Conservation (phyloP, 306 rosid species). For the Acacia crassicarpa region DNA sequence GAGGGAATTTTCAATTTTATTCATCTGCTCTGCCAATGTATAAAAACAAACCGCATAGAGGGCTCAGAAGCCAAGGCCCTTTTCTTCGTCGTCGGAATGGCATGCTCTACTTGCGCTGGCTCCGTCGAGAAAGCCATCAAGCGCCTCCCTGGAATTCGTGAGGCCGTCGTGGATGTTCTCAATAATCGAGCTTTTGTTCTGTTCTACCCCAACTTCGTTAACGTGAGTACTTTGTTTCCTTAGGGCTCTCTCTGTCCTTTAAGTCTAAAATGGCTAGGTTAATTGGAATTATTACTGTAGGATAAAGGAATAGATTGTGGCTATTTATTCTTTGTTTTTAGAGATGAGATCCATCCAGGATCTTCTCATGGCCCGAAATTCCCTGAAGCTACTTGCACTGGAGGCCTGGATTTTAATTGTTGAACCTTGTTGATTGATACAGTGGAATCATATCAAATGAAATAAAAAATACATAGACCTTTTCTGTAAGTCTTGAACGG, state of each 20-base stretch:
- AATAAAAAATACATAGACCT: not conserved
- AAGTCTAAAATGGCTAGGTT: not conserved
- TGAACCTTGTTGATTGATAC: not conserved
- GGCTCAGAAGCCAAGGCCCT: constrained; percentile 48
- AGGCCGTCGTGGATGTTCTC: constrained; percentile 70
- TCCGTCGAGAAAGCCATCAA: constrained; percentile 74
- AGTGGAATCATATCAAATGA: not conserved
- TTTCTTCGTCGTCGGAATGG: constrained; percentile 68
- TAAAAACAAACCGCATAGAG: too few relatives aligned
- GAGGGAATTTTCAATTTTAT: too few relatives aligned
- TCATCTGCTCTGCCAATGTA: too few relatives aligned
- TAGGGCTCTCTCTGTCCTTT: not conserved
- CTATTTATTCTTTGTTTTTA: not conserved
- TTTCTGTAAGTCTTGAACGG: not conserved
- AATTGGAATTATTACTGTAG: not conserved
- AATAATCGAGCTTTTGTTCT: constrained; percentile 70
- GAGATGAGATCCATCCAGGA: not conserved
- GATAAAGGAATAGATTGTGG: not conserved
- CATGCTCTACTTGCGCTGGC: constrained; percentile 75
- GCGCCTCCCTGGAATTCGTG: constrained; percentile 73
- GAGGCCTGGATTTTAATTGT: not conserved
- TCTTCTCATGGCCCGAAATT: not conserved
- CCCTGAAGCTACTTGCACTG: not conserved
- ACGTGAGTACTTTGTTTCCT: constrained; percentile 41
- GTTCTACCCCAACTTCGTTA: constrained; percentile 50